Percentiles rank a stretch among this genome's conserved stretches.
phyloP scores from a whole-genome alignment of 768 basidiomycete species.

The Suillus subalutaceus region DNA sequence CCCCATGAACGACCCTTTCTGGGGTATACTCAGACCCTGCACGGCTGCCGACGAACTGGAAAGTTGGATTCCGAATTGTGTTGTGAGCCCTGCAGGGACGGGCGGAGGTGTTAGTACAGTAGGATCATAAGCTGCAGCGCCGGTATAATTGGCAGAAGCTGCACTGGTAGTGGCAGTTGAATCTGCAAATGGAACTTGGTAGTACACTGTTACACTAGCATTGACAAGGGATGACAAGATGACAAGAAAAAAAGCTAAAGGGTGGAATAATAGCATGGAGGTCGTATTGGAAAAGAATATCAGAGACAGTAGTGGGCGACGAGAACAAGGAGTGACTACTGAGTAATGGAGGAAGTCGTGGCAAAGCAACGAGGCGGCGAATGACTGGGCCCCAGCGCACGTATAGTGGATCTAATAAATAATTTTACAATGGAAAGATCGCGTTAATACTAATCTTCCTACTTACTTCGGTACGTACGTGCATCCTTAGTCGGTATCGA shows the following conservation, averaged over 20 bases:
- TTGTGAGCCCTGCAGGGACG: slow-evolving; percentile 22
- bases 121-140: slow-evolving; percentile 36
- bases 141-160: slow-evolving; percentile 29
- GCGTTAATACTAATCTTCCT: background rate
- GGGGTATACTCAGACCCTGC: slow-evolving; percentile 27
- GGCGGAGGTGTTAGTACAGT: slow-evolving; percentile 34
- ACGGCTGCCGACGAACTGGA: slow-evolving; percentile 23
- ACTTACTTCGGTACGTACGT: too few species aligned
- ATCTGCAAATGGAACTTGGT: slow-evolving; percentile 25
- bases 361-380: background rate
- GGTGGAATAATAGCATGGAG: background rate
- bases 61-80: slow-evolving; percentile 25
- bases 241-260: slow-evolving; percentile 6
- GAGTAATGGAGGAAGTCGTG: background rate
- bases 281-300: background rate
- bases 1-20: slow-evolving; percentile 51
- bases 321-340: background rate
- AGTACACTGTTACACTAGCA: slow-evolving; percentile 33
- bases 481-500: too few species aligned
- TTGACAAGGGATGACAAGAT: slow-evolving; percentile 6
- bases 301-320: background rate
- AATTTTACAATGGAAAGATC: background rate
- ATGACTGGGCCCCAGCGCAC: too few species aligned
- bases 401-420: background rate
- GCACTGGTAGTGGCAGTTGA: slow-evolving; percentile 24